phyloP scores from a whole-genome alignment of 345 rosid species.

The Tarenaya hassleriana region DNA sequence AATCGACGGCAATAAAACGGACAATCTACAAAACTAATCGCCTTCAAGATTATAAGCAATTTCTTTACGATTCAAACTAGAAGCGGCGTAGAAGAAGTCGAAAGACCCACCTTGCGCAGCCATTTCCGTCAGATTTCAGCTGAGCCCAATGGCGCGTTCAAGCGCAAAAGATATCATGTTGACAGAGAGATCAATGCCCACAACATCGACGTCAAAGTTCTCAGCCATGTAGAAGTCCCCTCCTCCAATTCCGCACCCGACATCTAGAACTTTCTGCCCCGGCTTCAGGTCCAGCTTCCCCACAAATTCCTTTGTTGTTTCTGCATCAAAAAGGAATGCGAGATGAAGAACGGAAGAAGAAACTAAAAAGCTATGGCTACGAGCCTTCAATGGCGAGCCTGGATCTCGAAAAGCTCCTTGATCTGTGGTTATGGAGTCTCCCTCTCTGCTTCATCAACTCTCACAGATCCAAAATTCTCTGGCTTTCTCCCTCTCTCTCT shows the following conservation, averaged over 20 bases:
- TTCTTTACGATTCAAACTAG: neutral
- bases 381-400: constrained; percentile 61
- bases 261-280: constrained; percentile 93
- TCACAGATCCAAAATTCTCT: neutral
- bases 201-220: constrained; percentile 73
- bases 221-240: constrained; percentile 99
- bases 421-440: constrained; percentile 41
- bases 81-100: neutral
- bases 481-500: neutral
- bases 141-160: constrained; percentile 71
- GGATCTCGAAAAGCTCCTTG: constrained; percentile 60
- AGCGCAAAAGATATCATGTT: constrained; percentile 95
- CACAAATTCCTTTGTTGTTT: constrained; percentile 94
- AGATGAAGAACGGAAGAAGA: neutral
- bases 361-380: constrained; percentile 20
- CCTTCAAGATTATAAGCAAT: neutral
- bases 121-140: constrained; percentile 27
- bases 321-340: constrained; percentile 37
- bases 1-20: no score
- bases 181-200: constrained; percentile 88
- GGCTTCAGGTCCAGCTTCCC: constrained; percentile 75
- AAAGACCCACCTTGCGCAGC: constrained; percentile 33
- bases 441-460: constrained; percentile 55
- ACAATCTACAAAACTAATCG: neutral
- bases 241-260: constrained; percentile 99